Percentiles rank a stretch among this genome's conserved stretches.
These are phyloP conservation scores for Alternaria postmessia DNA, from an alignment of 2,329 filamentous ascomycete species.

Conservation along the genomic window DNA sequence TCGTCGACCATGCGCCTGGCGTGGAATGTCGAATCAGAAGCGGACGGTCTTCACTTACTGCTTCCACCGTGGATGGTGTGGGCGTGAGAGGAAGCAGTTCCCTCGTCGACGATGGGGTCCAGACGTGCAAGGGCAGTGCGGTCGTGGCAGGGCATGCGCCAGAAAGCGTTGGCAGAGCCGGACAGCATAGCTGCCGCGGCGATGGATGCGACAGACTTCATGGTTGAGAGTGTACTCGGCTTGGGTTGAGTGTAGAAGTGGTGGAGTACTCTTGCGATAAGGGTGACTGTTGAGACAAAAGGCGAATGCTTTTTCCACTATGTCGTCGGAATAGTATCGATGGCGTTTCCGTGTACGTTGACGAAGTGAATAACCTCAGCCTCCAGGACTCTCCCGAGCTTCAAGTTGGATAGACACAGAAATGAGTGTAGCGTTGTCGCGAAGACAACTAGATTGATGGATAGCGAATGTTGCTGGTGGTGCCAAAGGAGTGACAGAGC, in stretches of 20 bases:
- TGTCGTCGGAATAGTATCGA: not conserved
- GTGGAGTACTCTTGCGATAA: constrained; percentile 8
- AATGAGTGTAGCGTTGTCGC: constrained; percentile 38
- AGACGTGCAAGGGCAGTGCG: constrained; percentile 66
- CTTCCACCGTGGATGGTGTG: constrained; percentile 48
- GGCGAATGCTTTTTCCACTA: constrained; percentile 10
- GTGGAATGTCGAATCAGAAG: constrained; percentile 47
- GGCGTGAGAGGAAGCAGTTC: constrained; percentile 38
- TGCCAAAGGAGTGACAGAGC: constrained; percentile 35
- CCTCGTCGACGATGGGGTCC: constrained; percentile 56
- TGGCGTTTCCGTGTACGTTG: constrained; percentile 10
- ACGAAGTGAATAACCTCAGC: constrained; percentile 26
- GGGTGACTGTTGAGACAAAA: constrained; percentile 6
- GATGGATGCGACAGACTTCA: constrained; percentile 43
- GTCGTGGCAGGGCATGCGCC: constrained; percentile 73
- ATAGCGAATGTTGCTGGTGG: constrained; percentile 37
- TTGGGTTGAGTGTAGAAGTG: constrained; percentile 9
- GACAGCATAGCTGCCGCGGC: constrained; percentile 45
- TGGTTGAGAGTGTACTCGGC: constrained; percentile 20
- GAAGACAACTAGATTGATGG: constrained; percentile 21
- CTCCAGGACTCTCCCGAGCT: constrained; percentile 36
- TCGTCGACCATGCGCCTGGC: constrained; percentile 13
- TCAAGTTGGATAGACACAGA: constrained; percentile 32
- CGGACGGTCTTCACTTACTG: constrained; percentile 62
- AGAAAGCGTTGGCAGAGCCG: constrained; percentile 67